A percentile compares a stretch with the other conserved stretches of the same genome.
Conservation (phyloP, 768 basidiomycete genomes). For the Lepiota venenata region DNA sequence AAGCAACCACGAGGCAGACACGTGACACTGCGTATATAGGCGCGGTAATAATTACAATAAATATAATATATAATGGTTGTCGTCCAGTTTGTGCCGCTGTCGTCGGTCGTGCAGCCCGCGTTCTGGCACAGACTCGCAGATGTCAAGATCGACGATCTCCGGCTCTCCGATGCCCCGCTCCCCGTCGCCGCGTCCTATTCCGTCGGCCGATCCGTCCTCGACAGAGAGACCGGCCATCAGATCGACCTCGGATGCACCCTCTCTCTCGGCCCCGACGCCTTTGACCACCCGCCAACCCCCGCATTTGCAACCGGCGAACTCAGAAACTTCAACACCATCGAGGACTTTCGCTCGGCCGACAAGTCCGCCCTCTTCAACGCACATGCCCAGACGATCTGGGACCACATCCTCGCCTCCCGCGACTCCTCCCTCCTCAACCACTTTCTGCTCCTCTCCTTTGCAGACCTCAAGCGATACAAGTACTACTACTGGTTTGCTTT, state of each 20-base stretch:
- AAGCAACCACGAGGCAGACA: conserved; percentile 10
- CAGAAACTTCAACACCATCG: conserved; percentile 97
- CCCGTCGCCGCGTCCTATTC: conserved; percentile 66
- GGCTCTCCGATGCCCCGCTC: conserved; percentile 71
- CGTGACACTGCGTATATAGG: not conserved
- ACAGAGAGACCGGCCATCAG: conserved; percentile 72
- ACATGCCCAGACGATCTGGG: conserved; percentile 74
- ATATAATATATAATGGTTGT: conserved; percentile 40
- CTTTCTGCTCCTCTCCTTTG: conserved; percentile 90
- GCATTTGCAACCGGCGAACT: conserved; percentile 47
- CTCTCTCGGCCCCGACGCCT: conserved; percentile 61
- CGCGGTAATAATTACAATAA: not conserved
- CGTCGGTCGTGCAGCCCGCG: conserved; percentile 82
- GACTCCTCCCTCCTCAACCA: conserved; percentile 58
- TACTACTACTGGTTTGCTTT: conserved; percentile 99
- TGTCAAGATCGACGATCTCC: conserved; percentile 88
- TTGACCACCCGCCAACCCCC: conserved; percentile 31
- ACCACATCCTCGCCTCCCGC: conserved; percentile 48
- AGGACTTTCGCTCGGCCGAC: conserved; percentile 88
- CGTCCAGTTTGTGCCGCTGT: conserved; percentile 88
- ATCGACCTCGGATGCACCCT: conserved; percentile 72
- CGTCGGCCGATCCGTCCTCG: conserved; percentile 66
- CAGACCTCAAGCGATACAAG: conserved; percentile 97
- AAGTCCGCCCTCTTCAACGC: conserved; percentile 85
- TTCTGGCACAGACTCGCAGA: conserved; percentile 92